These are phyloP conservation scores for Neoboletus subvelutipes DNA, from an alignment of 768 basidiomycete species.

Conservation along the genomic window DNA sequence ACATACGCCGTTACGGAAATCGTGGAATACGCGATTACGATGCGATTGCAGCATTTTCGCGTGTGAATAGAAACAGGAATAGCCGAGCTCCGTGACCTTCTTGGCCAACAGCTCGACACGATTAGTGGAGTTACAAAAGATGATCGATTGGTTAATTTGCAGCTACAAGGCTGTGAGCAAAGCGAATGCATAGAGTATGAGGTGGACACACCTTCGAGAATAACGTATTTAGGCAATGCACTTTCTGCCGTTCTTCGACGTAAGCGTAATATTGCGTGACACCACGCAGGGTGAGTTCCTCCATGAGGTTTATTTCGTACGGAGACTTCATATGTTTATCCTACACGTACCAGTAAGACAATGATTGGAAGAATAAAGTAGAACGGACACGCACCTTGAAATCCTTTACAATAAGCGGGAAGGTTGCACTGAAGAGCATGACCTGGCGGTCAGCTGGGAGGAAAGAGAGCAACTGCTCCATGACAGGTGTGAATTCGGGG, in stretches of 20 bases:
- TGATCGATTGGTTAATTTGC: slow-evolving; percentile 99
- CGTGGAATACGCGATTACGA: slow-evolving; percentile 99
- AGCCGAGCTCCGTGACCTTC: slow-evolving; percentile 98
- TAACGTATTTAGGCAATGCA: slow-evolving; percentile 98
- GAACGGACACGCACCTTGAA: slow-evolving; percentile 69
- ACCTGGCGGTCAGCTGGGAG: slow-evolving; percentile 87
- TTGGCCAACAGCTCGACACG: slow-evolving; percentile 98
- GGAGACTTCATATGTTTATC: slow-evolving; percentile 96
- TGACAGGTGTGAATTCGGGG: slow-evolving; percentile 96
- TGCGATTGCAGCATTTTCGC: slow-evolving; percentile 99
- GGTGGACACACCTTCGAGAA: slow-evolving; percentile 80
- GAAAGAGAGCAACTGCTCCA: slow-evolving; percentile 91
- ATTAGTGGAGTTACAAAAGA: slow-evolving; percentile 99
- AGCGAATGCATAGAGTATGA: not conserved
- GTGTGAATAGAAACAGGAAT: slow-evolving; percentile 99
- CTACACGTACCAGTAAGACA: slow-evolving; percentile 39
- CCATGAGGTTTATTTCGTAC: slow-evolving; percentile 99
- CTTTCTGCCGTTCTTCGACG: slow-evolving; percentile 98
- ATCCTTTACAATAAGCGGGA: slow-evolving; percentile 98
- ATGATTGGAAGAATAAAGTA: not conserved
- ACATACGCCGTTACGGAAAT: slow-evolving; percentile 98
- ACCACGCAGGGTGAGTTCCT: slow-evolving; percentile 96
- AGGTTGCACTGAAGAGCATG: slow-evolving; percentile 99
- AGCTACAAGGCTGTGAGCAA: slow-evolving; percentile 50
- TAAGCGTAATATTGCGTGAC: slow-evolving; percentile 99